A percentile compares a stretch with the other conserved stretches of the same genome.
phyloP scores from a whole-genome alignment of 495 filamentous ascomycete species.

The Lineolata rhizophorae region DNA sequence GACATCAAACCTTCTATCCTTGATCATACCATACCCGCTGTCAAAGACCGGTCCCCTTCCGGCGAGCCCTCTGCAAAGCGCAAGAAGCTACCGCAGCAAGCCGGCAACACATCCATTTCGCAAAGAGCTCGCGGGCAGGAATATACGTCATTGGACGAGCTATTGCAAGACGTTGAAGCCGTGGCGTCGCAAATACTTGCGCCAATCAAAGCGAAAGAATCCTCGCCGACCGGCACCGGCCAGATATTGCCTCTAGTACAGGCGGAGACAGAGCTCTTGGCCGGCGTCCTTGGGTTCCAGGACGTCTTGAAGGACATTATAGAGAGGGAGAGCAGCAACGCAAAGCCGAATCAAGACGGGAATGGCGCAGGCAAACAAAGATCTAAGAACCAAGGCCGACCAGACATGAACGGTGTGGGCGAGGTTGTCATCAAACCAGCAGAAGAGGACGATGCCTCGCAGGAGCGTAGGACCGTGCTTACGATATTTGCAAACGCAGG shows the following conservation, averaged over 20 bases:
- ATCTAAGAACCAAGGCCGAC: no score
- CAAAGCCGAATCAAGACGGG: no score
- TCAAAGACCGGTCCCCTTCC: constrained; percentile 2
- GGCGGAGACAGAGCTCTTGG: constrained; percentile 3
- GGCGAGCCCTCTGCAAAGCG: constrained; percentile 16
- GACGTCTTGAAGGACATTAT: constrained; percentile 4
- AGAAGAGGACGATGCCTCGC: not conserved
- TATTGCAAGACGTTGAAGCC: constrained; percentile 9
- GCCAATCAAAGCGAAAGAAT: constrained; percentile 1
- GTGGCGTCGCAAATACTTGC: constrained; percentile 4
- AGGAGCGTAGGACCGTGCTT: not conserved
- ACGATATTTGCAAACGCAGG: constrained; percentile 52
- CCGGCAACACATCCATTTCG: constrained; percentile 3
- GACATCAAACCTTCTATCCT: constrained; percentile 19
- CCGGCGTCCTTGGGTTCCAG: constrained; percentile 7
- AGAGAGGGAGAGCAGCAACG: constrained; percentile 5
- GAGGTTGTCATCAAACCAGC: not conserved
- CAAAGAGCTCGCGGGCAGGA: constrained; percentile 4
- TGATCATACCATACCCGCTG: constrained; percentile 5
- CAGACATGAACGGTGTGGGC: not conserved
- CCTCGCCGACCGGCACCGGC: not conserved
- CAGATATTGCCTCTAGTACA: constrained; percentile 1
- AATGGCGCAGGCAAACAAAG: no score
- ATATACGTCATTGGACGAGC: constrained; percentile 8
- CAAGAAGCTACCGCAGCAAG: constrained; percentile 11